phyloP scores from a whole-genome alignment of 1,284 basidiomycete species.

The Coniferiporia weirii region DNA sequence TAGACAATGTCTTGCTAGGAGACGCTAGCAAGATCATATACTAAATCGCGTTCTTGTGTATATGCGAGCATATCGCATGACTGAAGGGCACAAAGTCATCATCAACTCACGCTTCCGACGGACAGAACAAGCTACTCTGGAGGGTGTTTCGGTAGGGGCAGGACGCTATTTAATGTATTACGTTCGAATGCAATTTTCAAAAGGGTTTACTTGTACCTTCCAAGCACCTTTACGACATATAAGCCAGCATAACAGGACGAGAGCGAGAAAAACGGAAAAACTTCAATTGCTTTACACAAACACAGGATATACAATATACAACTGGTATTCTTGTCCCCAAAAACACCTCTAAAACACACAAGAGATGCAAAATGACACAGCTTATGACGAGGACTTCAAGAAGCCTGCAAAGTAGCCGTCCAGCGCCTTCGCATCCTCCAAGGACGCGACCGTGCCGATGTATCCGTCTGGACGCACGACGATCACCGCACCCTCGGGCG shows the following conservation, averaged over 20 bases:
- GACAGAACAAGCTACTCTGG: background rate
- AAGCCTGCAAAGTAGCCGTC: conserved; percentile 48
- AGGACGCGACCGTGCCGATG: conserved; percentile 51
- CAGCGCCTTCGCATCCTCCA: conserved; percentile 41
- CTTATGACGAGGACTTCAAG: conserved; percentile 20
- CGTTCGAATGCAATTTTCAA: too few species aligned
- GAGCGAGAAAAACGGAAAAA: too few species aligned
- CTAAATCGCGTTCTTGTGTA: conserved; percentile 2
- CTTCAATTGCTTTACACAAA: too few species aligned
- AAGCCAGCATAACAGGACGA: too few species aligned
- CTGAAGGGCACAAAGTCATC: background rate
- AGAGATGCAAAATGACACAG: too few species aligned
- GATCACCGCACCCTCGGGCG: conserved; percentile 53
- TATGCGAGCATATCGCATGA: background rate
- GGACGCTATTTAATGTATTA: too few species aligned
- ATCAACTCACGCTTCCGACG: background rate
- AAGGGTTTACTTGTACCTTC: too few species aligned
- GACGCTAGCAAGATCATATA: conserved; percentile 28
- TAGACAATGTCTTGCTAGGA: conserved; percentile 88
- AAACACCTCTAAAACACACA: too few species aligned
- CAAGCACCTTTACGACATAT: too few species aligned
- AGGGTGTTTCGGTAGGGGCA: too few species aligned
- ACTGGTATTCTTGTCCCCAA: too few species aligned
- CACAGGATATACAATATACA: too few species aligned
- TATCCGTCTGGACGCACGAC: conserved; percentile 74